Evolutionary conservation across 1,139 yeast genomes (phyloP).

Genomic region (Protomyces lactucae-debilis): DNA sequence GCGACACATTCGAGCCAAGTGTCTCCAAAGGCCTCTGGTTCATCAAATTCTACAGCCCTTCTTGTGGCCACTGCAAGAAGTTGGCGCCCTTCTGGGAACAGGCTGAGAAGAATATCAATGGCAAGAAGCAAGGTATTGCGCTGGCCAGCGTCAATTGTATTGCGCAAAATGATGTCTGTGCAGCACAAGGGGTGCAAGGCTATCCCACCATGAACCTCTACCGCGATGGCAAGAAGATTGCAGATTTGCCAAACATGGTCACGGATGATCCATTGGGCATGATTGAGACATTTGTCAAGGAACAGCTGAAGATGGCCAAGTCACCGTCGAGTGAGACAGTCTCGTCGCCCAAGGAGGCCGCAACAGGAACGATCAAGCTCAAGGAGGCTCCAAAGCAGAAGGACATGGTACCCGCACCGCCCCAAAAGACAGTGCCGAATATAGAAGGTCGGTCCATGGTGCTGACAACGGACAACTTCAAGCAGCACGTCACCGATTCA

Average conservation of each 20-base stretch:
- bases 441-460: constrained; percentile 33
- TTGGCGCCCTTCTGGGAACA: constrained; percentile 43
- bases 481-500: constrained; percentile 32
- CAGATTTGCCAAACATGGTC: constrained; percentile 32
- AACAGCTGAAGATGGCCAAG: not conserved
- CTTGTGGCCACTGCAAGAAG: constrained; percentile 42
- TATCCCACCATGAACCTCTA: constrained; percentile 41
- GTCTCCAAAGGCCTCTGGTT: constrained; percentile 38
- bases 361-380: not conserved
- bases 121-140: constrained; percentile 36
- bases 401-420: not conserved
- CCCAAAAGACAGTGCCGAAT: constrained; percentile 24
- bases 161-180: constrained; percentile 43
- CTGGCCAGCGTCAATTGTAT: constrained; percentile 44
- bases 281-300: not conserved
- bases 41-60: constrained; percentile 45
- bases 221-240: constrained; percentile 38
- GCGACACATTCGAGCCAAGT: constrained; percentile 2
- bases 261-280: constrained; percentile 25
- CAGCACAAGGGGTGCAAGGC: constrained; percentile 35
- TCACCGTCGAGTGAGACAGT: not conserved
- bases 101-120: constrained; percentile 35
- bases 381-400: not conserved
- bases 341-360: not conserved
- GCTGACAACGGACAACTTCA: constrained; percentile 32